Percentiles rank a stretch among this genome's conserved stretches.
Evolutionary conservation across 2,329 filamentous ascomycete species (phyloP).

Genomic region (Trichoderma citrinoviride): DNA sequence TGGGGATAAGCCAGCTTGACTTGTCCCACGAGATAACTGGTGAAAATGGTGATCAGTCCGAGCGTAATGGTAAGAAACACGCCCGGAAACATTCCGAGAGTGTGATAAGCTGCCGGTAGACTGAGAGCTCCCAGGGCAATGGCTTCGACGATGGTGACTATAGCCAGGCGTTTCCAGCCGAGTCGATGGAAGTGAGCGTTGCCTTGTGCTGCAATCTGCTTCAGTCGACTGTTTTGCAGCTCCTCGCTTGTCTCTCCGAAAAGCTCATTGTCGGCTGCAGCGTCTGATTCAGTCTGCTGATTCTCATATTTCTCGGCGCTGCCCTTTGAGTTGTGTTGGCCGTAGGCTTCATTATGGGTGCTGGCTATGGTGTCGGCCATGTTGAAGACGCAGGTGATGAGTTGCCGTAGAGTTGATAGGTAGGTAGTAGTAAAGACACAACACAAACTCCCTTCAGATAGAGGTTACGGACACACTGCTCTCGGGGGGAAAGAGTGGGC

Average conservation of each 20-base stretch:
- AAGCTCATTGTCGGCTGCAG: conserved; percentile 20
- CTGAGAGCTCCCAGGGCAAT: conserved; percentile 50
- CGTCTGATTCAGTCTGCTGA: not conserved
- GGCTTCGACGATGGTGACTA: conserved; percentile 51
- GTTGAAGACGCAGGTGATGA: not conserved
- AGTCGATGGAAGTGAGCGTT: conserved; percentile 46
- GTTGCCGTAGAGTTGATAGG: not conserved
- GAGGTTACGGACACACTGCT: not conserved
- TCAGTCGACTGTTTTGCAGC: conserved; percentile 37
- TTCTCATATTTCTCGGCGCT: not conserved
- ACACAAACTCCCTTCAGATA: not conserved
- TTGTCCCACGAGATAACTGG: conserved; percentile 40
- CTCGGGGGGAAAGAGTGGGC: not conserved
- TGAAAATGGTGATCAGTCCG: conserved; percentile 40
- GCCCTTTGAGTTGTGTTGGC: not conserved
- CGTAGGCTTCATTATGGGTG: not conserved
- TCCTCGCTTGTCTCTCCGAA: conserved; percentile 30
- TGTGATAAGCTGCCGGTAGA: conserved; percentile 44
- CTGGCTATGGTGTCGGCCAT: not conserved
- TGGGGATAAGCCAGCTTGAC: conserved; percentile 46
- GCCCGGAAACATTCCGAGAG: conserved; percentile 38
- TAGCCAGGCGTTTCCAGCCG: conserved; percentile 50
- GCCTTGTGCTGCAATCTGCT: conserved; percentile 42
- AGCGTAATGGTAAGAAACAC: conserved; percentile 37
- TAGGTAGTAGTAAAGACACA: not conserved